phyloP scores from a whole-genome alignment of 169 alveolate genomes.

The Cyclospora cayetanensis region DNA sequence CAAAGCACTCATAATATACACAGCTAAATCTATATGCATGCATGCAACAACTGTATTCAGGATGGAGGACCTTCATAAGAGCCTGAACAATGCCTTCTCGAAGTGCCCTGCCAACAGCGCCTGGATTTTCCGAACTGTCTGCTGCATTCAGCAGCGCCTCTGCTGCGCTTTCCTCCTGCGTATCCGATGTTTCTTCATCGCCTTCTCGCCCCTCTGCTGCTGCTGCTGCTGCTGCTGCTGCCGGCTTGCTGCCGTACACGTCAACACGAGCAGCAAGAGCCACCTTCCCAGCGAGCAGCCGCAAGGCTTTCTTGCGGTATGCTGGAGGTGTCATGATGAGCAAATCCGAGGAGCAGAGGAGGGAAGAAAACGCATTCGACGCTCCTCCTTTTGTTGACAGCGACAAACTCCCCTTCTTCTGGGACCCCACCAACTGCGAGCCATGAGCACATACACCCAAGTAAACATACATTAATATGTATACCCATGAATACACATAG shows the following conservation, averaged over 20 bases:
- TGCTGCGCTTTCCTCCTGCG: neutral
- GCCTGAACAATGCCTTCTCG: constrained; percentile 42
- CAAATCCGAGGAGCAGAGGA: constrained; percentile 54
- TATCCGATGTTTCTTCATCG: neutral
- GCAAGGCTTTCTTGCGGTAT: constrained; percentile 39
- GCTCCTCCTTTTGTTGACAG: constrained; percentile 32
- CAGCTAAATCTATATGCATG: too few species aligned
- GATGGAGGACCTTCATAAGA: neutral
- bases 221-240: constrained; percentile 75
- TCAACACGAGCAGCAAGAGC: constrained; percentile 88
- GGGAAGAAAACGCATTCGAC: neutral
- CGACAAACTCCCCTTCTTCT: constrained; percentile 21
- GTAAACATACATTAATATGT: neutral
- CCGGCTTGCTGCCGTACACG: constrained; percentile 78
- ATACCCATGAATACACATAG: neutral
- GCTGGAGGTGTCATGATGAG: constrained; percentile 42
- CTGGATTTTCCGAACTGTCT: too few species aligned
- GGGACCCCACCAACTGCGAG: too few species aligned
- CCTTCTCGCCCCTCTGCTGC: neutral
- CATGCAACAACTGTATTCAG: neutral
- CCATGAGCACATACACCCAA: neutral
- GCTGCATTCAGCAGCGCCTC: too few species aligned
- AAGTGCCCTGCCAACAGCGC: neutral
- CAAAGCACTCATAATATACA: too few species aligned
- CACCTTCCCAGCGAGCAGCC: constrained; percentile 39